Evolutionary conservation across 2,329 filamentous ascomycete species (phyloP).

Genomic region (Monosporascus sp.): DNA sequence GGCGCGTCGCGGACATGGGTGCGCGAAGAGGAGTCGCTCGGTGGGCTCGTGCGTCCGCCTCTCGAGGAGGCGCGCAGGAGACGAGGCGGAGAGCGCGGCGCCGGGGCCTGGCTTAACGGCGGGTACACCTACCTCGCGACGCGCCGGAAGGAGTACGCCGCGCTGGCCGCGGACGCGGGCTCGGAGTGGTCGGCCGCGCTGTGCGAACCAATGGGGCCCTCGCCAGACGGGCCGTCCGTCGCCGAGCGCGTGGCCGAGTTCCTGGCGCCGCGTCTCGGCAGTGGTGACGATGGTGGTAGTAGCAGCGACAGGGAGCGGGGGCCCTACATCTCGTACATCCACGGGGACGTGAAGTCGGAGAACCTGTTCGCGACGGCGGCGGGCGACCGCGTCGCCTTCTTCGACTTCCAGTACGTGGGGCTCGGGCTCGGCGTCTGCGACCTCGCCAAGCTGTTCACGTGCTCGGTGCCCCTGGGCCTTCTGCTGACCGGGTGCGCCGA

Average conservation of each 20-base stretch:
- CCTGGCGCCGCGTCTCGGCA: conserved; percentile 39
- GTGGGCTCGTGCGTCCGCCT: conserved; percentile 46
- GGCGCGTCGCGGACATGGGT: conserved; percentile 42
- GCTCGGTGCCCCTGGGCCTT: conserved; percentile 53
- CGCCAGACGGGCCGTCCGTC: conserved; percentile 27
- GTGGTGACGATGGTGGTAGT: not conserved
- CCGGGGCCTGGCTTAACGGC: conserved; percentile 56
- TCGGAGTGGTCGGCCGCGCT: conserved; percentile 52
- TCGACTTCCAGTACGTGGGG: conserved; percentile 66
- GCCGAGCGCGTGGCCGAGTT: conserved; percentile 49
- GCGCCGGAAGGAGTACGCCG: conserved; percentile 48
- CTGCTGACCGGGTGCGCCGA: conserved; percentile 37
- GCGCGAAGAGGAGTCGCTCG: conserved; percentile 13
- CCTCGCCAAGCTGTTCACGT: conserved; percentile 62
- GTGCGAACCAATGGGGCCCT: conserved; percentile 28
- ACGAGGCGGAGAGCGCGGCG: conserved; percentile 7
- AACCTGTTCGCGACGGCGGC: conserved; percentile 54
- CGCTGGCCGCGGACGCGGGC: conserved; percentile 37
- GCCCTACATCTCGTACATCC: conserved; percentile 51
- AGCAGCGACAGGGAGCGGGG: not conserved
- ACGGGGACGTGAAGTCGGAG: conserved; percentile 66
- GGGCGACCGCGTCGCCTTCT: conserved; percentile 54
- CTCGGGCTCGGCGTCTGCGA: conserved; percentile 61
- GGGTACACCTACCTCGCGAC: conserved; percentile 67
- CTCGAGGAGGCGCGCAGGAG: conserved; percentile 44